Evolutionary conservation across 148 eudicot species (phyloP).

Genomic region (Camellia granthamiana): DNA sequence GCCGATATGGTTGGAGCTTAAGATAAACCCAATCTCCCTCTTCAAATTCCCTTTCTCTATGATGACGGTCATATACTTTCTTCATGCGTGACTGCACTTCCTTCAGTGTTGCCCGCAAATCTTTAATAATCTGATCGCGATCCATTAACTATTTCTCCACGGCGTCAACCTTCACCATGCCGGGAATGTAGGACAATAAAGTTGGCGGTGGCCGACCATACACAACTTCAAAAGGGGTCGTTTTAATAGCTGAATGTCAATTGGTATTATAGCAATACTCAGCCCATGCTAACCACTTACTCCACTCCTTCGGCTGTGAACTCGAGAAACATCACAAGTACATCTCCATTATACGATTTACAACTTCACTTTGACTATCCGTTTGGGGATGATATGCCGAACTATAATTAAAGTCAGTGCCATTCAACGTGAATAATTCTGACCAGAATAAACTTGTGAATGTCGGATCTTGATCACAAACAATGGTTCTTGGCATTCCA

Average conservation of each 20-base stretch:
- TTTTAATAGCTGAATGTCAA: neutral
- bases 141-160: neutral
- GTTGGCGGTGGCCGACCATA: neutral
- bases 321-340: neutral
- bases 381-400: neutral
- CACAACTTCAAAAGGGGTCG: neutral
- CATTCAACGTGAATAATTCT: neutral
- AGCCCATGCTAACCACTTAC: neutral
- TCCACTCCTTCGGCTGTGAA: neutral
- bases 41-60: neutral
- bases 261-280: neutral
- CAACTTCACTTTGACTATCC: neutral
- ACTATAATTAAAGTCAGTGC: neutral
- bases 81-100: neutral
- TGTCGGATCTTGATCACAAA: neutral
- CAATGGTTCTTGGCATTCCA: neutral
- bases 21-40: neutral
- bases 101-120: neutral
- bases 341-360: neutral
- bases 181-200: neutral
- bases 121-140: neutral
- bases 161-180: neutral
- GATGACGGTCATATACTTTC: neutral
- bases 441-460: neutral
- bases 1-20: neutral